Evolutionary conservation across 2,329 filamentous ascomycete genomes (phyloP).

Genomic region (Aspergillus neoniger): DNA sequence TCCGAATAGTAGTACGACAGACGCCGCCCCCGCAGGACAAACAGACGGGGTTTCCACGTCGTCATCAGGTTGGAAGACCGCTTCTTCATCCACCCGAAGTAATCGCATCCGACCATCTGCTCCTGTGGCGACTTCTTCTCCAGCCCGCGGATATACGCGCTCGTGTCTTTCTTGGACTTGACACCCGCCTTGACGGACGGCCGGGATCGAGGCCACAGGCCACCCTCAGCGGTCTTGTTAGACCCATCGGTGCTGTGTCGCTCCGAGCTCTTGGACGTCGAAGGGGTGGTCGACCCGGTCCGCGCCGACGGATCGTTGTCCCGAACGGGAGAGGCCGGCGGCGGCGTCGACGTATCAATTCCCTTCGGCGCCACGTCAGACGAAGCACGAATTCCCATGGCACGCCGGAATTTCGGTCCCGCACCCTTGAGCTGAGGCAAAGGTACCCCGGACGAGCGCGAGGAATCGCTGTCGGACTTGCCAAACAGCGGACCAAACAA

Average conservation of each 20-base stretch:
- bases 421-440: slow-evolving; percentile 58
- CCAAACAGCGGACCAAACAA: slow-evolving; percentile 51
- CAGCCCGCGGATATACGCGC: slow-evolving; percentile 85
- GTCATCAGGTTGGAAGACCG: slow-evolving; percentile 94
- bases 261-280: slow-evolving; percentile 71
- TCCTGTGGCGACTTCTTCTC: slow-evolving; percentile 78
- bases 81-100: slow-evolving; percentile 99
- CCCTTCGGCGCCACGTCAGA: slow-evolving; percentile 70
- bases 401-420: slow-evolving; percentile 59
- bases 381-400: slow-evolving; percentile 75
- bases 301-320: slow-evolving; percentile 65
- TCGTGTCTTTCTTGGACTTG: slow-evolving; percentile 91
- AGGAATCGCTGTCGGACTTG: slow-evolving; percentile 52
- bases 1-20: slow-evolving; percentile 97
- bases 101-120: slow-evolving; percentile 84
- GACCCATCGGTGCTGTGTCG: slow-evolving; percentile 71
- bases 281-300: slow-evolving; percentile 72
- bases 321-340: slow-evolving; percentile 48
- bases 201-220: slow-evolving; percentile 54
- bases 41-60: slow-evolving; percentile 96
- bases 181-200: slow-evolving; percentile 48
- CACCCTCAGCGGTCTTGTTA: slow-evolving; percentile 50
- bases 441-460: slow-evolving; percentile 51
- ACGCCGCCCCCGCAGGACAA: slow-evolving; percentile 86
- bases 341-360: slow-evolving; percentile 44